Evolutionary conservation across 371 early-diverging fungal species (phyloP), one percentile per base, ranked within the genome.

Genomic region (Smittium culicis): DNA sequence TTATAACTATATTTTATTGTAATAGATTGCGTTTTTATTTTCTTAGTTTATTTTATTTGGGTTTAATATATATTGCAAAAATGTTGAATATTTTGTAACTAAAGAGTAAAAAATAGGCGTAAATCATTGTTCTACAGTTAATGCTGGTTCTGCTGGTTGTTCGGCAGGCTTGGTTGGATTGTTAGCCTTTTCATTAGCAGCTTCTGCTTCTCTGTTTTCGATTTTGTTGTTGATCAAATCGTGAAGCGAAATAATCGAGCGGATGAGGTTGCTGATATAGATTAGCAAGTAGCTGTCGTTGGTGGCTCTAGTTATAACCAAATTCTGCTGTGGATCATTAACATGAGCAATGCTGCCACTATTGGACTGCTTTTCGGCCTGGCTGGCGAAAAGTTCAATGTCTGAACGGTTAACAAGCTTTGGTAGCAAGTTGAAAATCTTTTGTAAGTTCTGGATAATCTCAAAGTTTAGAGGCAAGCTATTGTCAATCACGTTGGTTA

Each of bases 371-470:
- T 45, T 45, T 45, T 20, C 45, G 8, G 14, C 45, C 8, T 8
- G 20, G 20, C 14, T 45, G 45, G 45, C 20, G n/a, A n/a, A n/a
- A n/a, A n/a, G n/a, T n/a, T n/a, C n/a, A 69, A 20, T 74, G 88
- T 32, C 81, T 81, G 2, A 85, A 83, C 61, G 87, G 78, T 31
- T 94, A 81, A n/a, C n/a, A n/a, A n/a, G n/a, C 76, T 93, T 93
- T 32, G 97, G 96, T 65, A 96, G 76, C 64, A 92, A 82, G 70
- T 96, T 95, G 74, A 98, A 93, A 66, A 98, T 92, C 71, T 96
- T 92, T 79, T 98, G 97, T 45, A 96, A 79, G 76, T 94, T 94
- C 80, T 93, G 91, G 64, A 96, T 85, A 68, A 98, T 96, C 73
- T 89, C 90, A 73, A 93, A 93, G 81, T 96, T 95, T 57, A 93